Evolutionary conservation across 495 filamentous ascomycete genomes (phyloP).

Genomic region (Penicillium bovifimosum): DNA sequence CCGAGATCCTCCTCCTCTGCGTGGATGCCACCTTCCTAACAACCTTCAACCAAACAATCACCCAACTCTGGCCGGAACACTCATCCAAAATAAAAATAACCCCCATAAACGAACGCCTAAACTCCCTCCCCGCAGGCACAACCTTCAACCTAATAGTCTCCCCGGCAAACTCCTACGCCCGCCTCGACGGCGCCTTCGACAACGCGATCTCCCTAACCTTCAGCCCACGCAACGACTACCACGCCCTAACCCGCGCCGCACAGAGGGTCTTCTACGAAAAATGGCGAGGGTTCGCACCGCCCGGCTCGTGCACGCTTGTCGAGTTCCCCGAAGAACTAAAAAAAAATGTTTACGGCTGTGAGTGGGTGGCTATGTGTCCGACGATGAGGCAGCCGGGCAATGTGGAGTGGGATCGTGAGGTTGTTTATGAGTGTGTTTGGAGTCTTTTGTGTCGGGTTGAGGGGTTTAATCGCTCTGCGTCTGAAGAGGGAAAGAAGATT

Average conservation of each 20-base stretch:
- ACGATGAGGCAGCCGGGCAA: conserved; percentile 42
- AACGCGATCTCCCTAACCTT: conserved; percentile 47
- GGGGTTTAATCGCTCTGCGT: conserved; percentile 34
- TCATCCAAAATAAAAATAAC: conserved; percentile 23
- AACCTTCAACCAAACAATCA: conserved; percentile 26
- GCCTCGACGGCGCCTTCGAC: conserved; percentile 50
- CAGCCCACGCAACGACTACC: conserved; percentile 39
- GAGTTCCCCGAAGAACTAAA: conserved; percentile 29
- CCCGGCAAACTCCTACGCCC: conserved; percentile 49
- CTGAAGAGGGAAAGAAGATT: conserved; percentile 15
- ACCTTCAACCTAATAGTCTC: conserved; percentile 47
- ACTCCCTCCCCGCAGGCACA: conserved; percentile 17
- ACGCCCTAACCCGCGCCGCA: conserved; percentile 37
- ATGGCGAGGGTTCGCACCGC: conserved; percentile 45
- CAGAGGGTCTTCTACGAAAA: conserved; percentile 40
- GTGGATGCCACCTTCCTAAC: conserved; percentile 24
- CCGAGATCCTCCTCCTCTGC: conserved; percentile 37
- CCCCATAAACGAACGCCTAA: conserved; percentile 32
- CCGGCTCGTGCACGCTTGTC: conserved; percentile 44
- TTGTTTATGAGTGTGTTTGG: conserved; percentile 52
- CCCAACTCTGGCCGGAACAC: conserved; percentile 16
- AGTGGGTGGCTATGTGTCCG: conserved; percentile 46
- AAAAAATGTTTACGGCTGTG: conserved; percentile 31
- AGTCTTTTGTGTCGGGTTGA: conserved; percentile 43
- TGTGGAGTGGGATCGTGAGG: conserved; percentile 45